Base-by-base conservation (phyloP, 2,329 filamentous ascomycete species). In the Pyrenophora teres region DNA sequence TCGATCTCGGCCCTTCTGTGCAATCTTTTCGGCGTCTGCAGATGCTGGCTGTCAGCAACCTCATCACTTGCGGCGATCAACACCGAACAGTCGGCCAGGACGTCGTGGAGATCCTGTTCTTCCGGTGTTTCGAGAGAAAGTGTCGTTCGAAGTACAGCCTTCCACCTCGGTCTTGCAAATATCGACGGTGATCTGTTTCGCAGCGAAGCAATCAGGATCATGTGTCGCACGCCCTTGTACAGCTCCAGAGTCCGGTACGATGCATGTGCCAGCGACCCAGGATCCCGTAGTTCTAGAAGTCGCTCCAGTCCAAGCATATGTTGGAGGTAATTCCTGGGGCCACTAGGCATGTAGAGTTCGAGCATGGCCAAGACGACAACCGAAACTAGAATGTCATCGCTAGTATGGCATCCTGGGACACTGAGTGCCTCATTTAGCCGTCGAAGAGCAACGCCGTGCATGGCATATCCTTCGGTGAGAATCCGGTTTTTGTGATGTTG, bases 271-370 rank as follows among this genome's bases (percentile, higher is more conserved):
- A 54, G 30, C 6, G 39, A 43, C 3, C 19, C 44, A 2, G 60
- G 62, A 9, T 56, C 59, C 18, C 67, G 65, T 12, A 71, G 57
- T 23, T 56, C 59, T 6, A 70, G 50, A 5, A 71, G 45, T 27
- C 49, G 52, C 39, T 71, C 67, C 5, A 70, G 40, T 6, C 67
- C 67, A 32, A 51, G 37, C 57, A 70, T 69, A 40, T 71, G 68
- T 23, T 67, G 66, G 15, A 68, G 19, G 49, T 62, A 65, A 21
- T 61, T 52, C 13, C 54, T 53, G 2, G 60, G 53, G 1, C 65
- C 64, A 3, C 59, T 66, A 3, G 68, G 65, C 2, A 68, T 53
- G 27, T 69, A 52, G 6, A 49, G 48, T 41, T 71, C 68, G 25
- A 67, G 55, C 35, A 70, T 64, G 19, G 63, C 59, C 15, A 71